These are phyloP conservation scores for Myrmaecium sp. DNA, from an alignment of 2,329 filamentous ascomycete genomes.

Conservation along the genomic window DNA sequence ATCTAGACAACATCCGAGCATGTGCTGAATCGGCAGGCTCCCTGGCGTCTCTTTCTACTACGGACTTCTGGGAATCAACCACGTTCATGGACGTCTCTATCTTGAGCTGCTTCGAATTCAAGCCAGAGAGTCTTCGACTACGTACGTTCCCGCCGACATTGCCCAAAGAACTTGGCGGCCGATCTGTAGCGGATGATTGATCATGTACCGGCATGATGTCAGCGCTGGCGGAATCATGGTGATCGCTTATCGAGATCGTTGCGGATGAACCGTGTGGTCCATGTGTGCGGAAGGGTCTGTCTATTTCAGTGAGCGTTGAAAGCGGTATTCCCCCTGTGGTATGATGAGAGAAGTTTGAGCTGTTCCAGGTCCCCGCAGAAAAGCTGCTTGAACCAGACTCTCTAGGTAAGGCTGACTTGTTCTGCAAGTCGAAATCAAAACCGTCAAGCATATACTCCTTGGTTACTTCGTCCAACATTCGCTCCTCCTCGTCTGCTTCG, in stretches of 20 bases:
- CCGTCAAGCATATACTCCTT: slow-evolving; percentile 68
- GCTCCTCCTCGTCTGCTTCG: slow-evolving; percentile 32
- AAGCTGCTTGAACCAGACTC: slow-evolving; percentile 69
- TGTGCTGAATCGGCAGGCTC: not conserved
- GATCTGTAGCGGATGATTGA: too few species aligned
- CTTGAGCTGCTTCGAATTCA: slow-evolving; percentile 67
- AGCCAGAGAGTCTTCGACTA: slow-evolving; percentile 62
- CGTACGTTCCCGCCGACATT: too few species aligned
- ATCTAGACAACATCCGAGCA: too few species aligned
- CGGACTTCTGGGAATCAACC: too few species aligned
- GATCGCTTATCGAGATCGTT: slow-evolving; percentile 16
- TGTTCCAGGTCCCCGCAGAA: slow-evolving; percentile 67
- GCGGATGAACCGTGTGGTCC: slow-evolving; percentile 14
- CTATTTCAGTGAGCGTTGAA: slow-evolving; percentile 58
- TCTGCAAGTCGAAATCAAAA: slow-evolving; percentile 56
- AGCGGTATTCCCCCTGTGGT: slow-evolving; percentile 50
- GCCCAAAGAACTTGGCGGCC: too few species aligned
- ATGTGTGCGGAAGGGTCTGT: slow-evolving; percentile 12
- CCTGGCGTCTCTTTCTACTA: too few species aligned
- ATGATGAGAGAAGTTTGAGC: slow-evolving; percentile 56
- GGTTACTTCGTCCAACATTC: slow-evolving; percentile 67
- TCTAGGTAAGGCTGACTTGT: slow-evolving; percentile 51
- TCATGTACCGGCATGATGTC: too few species aligned
- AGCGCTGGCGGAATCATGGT: too few species aligned
- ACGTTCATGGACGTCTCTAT: slow-evolving; percentile 55